A percentile compares a stretch with the other conserved stretches of the same genome.
These are phyloP conservation scores for Solanum etuberosum DNA, from an alignment of 257 asterid genomes.

Conservation along the genomic window DNA sequence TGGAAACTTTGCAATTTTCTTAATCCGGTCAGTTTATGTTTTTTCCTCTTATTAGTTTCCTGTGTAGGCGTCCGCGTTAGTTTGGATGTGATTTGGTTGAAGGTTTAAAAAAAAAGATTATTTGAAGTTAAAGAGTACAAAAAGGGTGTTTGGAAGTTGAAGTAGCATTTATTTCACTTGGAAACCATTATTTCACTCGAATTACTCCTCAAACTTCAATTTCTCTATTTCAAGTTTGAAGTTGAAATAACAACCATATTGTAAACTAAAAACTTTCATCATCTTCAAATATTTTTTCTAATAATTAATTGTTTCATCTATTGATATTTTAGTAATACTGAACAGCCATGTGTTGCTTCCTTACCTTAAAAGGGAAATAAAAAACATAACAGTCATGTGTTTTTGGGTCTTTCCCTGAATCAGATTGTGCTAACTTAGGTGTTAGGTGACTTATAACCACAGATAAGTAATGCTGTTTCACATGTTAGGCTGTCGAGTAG, in stretches of 20 bases:
- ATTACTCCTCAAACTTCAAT: neutral
- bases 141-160: neutral
- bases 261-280: neutral
- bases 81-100: neutral
- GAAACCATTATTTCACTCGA: neutral
- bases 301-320: neutral
- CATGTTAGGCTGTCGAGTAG: neutral
- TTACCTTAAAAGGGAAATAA: neutral
- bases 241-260: neutral
- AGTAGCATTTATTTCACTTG: too few relatives aligned
- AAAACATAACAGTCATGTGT: neutral
- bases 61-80: neutral
- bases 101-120: neutral
- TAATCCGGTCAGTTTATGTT: neutral
- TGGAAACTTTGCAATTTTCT: neutral
- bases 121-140: neutral
- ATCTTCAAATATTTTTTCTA: too few relatives aligned
- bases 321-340: neutral
- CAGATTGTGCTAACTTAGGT: neutral
- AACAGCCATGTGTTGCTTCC: neutral
- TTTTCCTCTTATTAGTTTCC: neutral
- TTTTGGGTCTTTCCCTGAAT: neutral
- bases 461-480: neutral
- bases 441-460: neutral
- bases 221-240: neutral